phyloP scores from a whole-genome alignment of 768 basidiomycete genomes.

The Ramaria rubella region DNA sequence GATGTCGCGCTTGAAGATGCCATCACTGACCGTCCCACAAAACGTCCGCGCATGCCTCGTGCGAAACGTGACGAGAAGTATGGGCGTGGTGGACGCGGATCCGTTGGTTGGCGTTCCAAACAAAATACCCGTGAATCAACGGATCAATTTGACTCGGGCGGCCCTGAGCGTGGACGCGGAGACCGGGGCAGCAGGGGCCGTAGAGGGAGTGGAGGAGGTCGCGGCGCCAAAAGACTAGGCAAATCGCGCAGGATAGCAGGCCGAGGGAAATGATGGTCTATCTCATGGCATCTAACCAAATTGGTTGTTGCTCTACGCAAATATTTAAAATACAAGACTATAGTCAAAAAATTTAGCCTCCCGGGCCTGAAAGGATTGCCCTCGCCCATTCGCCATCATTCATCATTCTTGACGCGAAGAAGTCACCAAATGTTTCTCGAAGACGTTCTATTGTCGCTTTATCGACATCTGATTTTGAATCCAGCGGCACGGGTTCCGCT shows the following conservation, averaged over 20 bases:
- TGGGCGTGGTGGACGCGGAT: conserved; percentile 56
- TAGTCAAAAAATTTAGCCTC: neutral
- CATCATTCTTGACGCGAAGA: conserved; percentile 49
- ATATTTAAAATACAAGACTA: conserved; percentile 1
- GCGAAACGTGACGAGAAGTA: conserved; percentile 70
- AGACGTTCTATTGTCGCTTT: conserved; percentile 39
- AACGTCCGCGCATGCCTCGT: conserved; percentile 42
- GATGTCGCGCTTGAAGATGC: conserved; percentile 91
- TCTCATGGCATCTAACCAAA: neutral
- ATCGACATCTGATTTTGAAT: conserved; percentile 44
- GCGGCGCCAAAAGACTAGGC: conserved; percentile 22
- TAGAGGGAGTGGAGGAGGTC: conserved; percentile 28
- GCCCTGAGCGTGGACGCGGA: conserved; percentile 30
- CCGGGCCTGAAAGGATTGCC: conserved; percentile 36
- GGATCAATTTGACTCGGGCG: conserved; percentile 54
- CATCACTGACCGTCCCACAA: conserved; percentile 57
- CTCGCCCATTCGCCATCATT: conserved; percentile 61
- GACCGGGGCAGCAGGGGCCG: conserved; percentile 24
- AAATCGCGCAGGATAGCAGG: conserved; percentile 19
- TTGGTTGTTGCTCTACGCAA: neutral
- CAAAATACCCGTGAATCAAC: conserved; percentile 79
- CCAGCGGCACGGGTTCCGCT: conserved; percentile 47
- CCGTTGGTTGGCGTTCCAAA: conserved; percentile 57
- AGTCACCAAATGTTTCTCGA: conserved; percentile 50
- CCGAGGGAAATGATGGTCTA: neutral